Base-by-base conservation (phyloP, 352 stramenopile species). In the Phytophthora pisi region DNA sequence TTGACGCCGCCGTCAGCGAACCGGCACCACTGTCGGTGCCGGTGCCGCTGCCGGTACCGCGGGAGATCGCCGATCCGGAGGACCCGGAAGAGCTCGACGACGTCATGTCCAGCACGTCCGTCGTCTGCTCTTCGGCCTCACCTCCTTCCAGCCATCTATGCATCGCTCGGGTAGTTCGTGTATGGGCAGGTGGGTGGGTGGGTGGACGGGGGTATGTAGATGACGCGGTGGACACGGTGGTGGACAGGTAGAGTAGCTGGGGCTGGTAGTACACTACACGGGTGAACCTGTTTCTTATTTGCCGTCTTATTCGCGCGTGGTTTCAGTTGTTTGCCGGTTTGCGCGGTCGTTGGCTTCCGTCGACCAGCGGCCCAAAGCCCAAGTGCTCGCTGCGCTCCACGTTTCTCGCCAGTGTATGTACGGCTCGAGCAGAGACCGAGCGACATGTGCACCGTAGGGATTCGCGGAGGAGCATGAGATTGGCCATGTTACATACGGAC, bases 361-460 rank as follows among this genome's bases (percentile, higher is more conserved):
- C 49, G 58, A 59, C 52, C 53, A 43, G 53, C 43, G 36, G 51
- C 43, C 45, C 38, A 75, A 71, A 75, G 56, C 47, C 38, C 38
- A 54, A 74, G 51, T 73, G 66, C 38, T 46, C 38, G 26, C 26
- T 30, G 26, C 26, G 26, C 26, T 30, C 26, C 26, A 30, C 26
- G 42, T 16, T 49, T 24, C 42, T 49, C 42, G 23, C 42, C 42
- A 45, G 38, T 45, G 38, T 45, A 45, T n/a, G 38, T 45, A 45
- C 51, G 36, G 28, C n/a, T 51, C 26, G 40, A 46, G 34, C 30
- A 61, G 60, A 65, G 65, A 70, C 38, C 46, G 49, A 64, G 67
- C 67, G 68, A 76, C 68, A 76, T 76, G 57, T 66, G 45, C 55
- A 55, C 54, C 43, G 50, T 59, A 70, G 28, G 52, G 46, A 63